Percentiles rank a stretch among this genome's conserved stretches.
phyloP scores from a whole-genome alignment of 2,329 filamentous ascomycete genomes.

The Arthrobotrys sphaeroides region DNA sequence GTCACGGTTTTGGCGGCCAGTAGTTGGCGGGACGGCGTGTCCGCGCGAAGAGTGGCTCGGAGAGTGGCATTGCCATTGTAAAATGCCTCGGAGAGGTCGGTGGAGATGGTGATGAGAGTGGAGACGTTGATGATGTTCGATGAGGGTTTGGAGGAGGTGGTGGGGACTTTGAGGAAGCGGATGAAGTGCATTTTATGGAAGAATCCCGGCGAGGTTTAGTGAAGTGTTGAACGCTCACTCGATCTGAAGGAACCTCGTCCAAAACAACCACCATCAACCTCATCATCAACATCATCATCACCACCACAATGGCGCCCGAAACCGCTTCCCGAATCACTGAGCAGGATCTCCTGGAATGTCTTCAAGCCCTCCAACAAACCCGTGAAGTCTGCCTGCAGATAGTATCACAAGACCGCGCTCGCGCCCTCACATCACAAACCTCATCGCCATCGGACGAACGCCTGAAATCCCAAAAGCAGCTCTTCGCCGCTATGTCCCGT shows the following conservation, averaged over 20 bases:
- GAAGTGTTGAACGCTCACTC: neutral
- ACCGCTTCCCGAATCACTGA: slow-evolving; percentile 52
- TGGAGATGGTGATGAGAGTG: slow-evolving; percentile 72
- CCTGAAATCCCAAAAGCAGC: slow-evolving; percentile 79
- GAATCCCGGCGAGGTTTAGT: neutral
- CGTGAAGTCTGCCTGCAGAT: slow-evolving; percentile 56
- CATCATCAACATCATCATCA: neutral
- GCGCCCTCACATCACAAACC: slow-evolving; percentile 19
- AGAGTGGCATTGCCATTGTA: slow-evolving; percentile 49
- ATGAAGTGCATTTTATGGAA: slow-evolving; percentile 68
- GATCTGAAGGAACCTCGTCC: neutral
- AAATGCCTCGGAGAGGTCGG: slow-evolving; percentile 74
- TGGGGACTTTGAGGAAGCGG: slow-evolving; percentile 74
- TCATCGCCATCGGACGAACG: slow-evolving; percentile 68
- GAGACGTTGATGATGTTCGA: slow-evolving; percentile 62
- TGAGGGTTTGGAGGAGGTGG: slow-evolving; percentile 60
- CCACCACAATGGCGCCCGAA: slow-evolving; percentile 43
- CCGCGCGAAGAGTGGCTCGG: slow-evolving; percentile 48
- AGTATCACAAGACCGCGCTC: slow-evolving; percentile 51
- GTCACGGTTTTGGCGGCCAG: slow-evolving; percentile 44
- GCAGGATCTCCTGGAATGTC: slow-evolving; percentile 56
- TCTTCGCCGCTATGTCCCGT: slow-evolving; percentile 80
- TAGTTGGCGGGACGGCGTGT: slow-evolving; percentile 17
- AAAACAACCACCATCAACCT: neutral
- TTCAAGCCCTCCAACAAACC: slow-evolving; percentile 55